Evolutionary conservation across 257 asterid species (phyloP), one percentile per base, ranked within the genome.

Genomic region (Penstemon barbatus): DNA sequence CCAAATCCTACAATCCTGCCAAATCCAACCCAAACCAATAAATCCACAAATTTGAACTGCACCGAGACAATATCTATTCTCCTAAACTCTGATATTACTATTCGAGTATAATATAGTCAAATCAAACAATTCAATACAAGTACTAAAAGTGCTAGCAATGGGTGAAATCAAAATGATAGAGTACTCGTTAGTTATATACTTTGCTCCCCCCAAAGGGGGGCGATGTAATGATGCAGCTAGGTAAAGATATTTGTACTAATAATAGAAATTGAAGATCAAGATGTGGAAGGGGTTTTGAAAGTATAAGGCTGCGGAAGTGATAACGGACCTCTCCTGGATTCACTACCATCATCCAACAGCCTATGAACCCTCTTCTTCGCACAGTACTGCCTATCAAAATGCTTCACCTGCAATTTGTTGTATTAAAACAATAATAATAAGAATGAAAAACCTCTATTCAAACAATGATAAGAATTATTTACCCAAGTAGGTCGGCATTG

Each of bases 401-500:
- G 97, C 84, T 88, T 90, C 80, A 93, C 99, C 99, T 88, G 66
- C 69, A 67, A 25, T 25, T 25, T 25, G 33, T 25, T 25, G 33
- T 2, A 46, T 45, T 36, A 45, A 8, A 44, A 25, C 15, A 37
- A 12, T 7, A 19, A 3, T 4, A 45, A 63, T 15, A 15, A 15
- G 18, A 15, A 63, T 3, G n/a, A 71, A 44, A 5, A 33, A 10
- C 41, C 38, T 46, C 51, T 5, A 51, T 37, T 38, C 39, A 15
- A 12, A 52, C 71, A 66, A 62, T 39, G 5, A 6, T 18, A 36
- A 61, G 15, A 8, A 68, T 9, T 10, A 72, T 84, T 77, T 74
- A 90, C 99, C 99, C 99, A 93, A 65, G 95, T 88, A 2, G 91
- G 86, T 65, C 97, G 70, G 82, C 99, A 93, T 69, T 83, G 86